Evolutionary conservation across 2,329 filamentous ascomycete genomes (phyloP).

Genomic region (Aspergillus sp.): DNA sequence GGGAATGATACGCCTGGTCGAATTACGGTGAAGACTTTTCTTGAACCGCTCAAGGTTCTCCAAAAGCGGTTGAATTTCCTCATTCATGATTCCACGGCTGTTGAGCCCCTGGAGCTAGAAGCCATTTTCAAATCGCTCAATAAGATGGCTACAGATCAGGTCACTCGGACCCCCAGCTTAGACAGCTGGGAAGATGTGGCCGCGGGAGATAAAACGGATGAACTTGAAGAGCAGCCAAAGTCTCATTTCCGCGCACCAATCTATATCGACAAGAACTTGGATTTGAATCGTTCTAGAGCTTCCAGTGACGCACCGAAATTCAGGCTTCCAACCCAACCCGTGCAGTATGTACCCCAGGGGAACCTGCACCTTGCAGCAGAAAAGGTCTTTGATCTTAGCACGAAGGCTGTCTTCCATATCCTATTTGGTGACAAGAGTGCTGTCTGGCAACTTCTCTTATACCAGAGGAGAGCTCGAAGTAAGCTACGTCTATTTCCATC

Average conservation of each 20-base stretch:
- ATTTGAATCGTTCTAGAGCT: constrained; percentile 43
- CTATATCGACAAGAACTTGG: constrained; percentile 63
- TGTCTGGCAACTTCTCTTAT: constrained; percentile 87
- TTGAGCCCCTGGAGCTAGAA: constrained; percentile 67
- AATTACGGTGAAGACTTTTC: constrained; percentile 87
- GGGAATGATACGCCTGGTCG: constrained; percentile 66
- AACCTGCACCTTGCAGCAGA: constrained; percentile 76
- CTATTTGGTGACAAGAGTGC: constrained; percentile 96
- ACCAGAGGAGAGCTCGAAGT: constrained; percentile 72
- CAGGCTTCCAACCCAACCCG: constrained; percentile 76
- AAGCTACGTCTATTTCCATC: constrained; percentile 15
- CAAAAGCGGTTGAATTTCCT: constrained; percentile 82
- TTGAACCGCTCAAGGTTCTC: constrained; percentile 81
- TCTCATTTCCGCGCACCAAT: constrained; percentile 58
- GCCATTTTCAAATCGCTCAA: constrained; percentile 71
- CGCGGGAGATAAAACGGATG: constrained; percentile 60
- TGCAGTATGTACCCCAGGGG: constrained; percentile 79
- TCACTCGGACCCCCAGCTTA: constrained; percentile 66
- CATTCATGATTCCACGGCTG: constrained; percentile 74
- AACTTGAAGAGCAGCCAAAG: constrained; percentile 37
- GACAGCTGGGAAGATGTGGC: constrained; percentile 91
- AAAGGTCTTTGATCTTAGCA: constrained; percentile 82
- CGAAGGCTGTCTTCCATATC: constrained; percentile 93
- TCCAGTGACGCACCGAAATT: constrained; percentile 64
- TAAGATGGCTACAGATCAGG: constrained; percentile 66